These are phyloP conservation scores for Cucumis cinereus DNA, from an alignment of 306 rosid genomes.

Conservation along the genomic window DNA sequence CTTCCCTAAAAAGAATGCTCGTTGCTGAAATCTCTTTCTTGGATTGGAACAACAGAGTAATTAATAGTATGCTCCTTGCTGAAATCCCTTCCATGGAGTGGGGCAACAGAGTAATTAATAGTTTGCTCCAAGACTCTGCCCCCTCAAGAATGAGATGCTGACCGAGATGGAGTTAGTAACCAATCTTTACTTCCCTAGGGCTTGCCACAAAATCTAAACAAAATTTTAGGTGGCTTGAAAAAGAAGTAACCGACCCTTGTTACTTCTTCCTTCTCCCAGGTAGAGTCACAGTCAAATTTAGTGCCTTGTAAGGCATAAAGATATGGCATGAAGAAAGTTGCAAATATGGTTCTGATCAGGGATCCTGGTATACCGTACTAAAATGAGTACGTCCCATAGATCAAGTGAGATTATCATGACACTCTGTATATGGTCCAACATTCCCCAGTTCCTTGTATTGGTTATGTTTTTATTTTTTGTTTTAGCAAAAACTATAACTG, in stretches of 20 bases:
- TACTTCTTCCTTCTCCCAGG: neutral
- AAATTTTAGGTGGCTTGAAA: neutral
- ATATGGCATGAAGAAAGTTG: neutral
- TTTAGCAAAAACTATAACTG: neutral
- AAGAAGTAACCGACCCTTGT: neutral
- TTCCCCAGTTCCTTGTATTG: neutral
- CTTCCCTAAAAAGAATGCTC: neutral
- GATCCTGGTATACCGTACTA: neutral
- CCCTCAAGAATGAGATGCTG: neutral
- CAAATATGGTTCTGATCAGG: neutral
- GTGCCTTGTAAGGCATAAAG: neutral
- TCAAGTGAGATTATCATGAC: neutral
- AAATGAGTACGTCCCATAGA: neutral
- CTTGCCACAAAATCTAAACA: neutral
- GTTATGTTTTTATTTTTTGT: neutral
- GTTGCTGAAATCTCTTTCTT: neutral
- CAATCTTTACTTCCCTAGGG: neutral
- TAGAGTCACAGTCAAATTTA: neutral
- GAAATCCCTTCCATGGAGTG: no score
- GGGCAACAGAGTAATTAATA: no score
- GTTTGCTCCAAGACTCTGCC: neutral
- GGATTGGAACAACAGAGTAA: no score
- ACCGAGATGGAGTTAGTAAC: neutral
- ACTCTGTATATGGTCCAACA: neutral
- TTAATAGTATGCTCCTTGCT: no score